phyloP scores from a whole-genome alignment of 2,329 filamentous ascomycete species.

The Stemphylium lycopersici region DNA sequence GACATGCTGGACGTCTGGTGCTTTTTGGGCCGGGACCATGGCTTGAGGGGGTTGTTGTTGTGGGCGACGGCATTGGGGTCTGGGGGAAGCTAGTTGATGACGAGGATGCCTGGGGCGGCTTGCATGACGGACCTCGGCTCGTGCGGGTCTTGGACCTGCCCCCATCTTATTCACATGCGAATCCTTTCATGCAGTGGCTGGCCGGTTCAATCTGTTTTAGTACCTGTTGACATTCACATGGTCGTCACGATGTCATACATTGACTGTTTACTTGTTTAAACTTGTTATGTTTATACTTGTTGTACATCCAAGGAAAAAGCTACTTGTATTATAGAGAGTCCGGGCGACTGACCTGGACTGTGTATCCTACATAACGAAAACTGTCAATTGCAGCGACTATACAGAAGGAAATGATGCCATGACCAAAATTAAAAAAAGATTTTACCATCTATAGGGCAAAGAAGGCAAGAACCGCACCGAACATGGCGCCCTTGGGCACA shows the following conservation, averaged over 20 bases:
- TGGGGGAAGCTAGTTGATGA: slow-evolving; percentile 20
- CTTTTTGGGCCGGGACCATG: slow-evolving; percentile 21
- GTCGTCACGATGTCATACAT: too few species aligned
- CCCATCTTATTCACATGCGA: slow-evolving; percentile 12
- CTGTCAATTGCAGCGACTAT: neutral
- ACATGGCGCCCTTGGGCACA: slow-evolving; percentile 27
- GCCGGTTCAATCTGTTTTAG: neutral
- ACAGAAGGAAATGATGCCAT: neutral
- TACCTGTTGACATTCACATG: neutral
- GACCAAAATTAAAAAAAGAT: neutral
- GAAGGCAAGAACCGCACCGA: slow-evolving; percentile 42
- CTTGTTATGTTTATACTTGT: neutral
- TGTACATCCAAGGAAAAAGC: neutral
- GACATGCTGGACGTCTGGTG: slow-evolving; percentile 36
- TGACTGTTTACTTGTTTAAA: neutral
- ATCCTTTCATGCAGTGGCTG: neutral
- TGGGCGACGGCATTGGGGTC: slow-evolving; percentile 6
- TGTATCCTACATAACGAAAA: neutral
- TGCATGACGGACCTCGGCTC: slow-evolving; percentile 14
- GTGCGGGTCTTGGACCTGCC: neutral
- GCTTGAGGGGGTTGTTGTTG: slow-evolving; percentile 17
- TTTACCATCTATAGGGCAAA: slow-evolving; percentile 39
- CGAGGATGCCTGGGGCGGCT: slow-evolving; percentile 4
- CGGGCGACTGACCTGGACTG: neutral
- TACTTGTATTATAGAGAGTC: neutral